Conservation (phyloP, 2,329 filamentous ascomycete genomes). For the Hypoxylon sp. region DNA sequence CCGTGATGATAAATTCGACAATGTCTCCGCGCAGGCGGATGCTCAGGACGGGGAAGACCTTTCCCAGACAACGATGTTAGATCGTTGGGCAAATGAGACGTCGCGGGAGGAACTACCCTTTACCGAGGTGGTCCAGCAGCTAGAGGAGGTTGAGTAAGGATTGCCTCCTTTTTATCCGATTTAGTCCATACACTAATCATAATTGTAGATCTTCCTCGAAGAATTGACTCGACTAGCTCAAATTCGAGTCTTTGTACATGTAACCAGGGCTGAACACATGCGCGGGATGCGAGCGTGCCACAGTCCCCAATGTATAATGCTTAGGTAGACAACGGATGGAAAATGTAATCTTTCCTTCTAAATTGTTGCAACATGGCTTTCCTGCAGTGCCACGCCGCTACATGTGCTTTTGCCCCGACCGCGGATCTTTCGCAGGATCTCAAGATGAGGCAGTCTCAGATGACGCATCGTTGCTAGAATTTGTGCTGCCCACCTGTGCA, state of each 20-base stretch:
- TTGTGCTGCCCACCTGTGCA: constrained; percentile 37
- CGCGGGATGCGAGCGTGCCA: constrained; percentile 27
- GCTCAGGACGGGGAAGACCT: constrained; percentile 3
- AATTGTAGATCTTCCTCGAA: constrained; percentile 36
- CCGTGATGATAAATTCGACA: constrained; percentile 2
- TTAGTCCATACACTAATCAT: constrained; percentile 33
- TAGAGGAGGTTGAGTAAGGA: constrained; percentile 41
- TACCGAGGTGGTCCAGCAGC: constrained; percentile 48
- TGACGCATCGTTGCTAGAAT: constrained; percentile 41
- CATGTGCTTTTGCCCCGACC: constrained; percentile 34
- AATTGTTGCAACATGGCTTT: constrained; percentile 27
- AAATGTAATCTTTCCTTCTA: constrained; percentile 32
- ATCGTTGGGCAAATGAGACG: constrained; percentile 48
- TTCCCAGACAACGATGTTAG: constrained; percentile 46
- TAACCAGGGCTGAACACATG: constrained; percentile 33
- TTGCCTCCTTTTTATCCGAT: constrained; percentile 8
- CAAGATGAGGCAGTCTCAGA: constrained; percentile 43
- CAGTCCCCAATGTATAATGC: constrained; percentile 33
- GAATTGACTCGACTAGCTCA: constrained; percentile 28
- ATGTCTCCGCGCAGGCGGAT: constrained; percentile 12
- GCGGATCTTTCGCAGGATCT: constrained; percentile 39
- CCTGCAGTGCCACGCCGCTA: constrained; percentile 38
- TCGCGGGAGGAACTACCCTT: constrained; percentile 45
- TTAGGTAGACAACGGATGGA: constrained; percentile 35
- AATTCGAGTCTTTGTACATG: constrained; percentile 41